Percentiles rank a stretch among this genome's conserved stretches.
These are phyloP conservation scores for Annulohypoxylon maeteangense DNA, from an alignment of 495 filamentous ascomycete genomes.

Conservation along the genomic window DNA sequence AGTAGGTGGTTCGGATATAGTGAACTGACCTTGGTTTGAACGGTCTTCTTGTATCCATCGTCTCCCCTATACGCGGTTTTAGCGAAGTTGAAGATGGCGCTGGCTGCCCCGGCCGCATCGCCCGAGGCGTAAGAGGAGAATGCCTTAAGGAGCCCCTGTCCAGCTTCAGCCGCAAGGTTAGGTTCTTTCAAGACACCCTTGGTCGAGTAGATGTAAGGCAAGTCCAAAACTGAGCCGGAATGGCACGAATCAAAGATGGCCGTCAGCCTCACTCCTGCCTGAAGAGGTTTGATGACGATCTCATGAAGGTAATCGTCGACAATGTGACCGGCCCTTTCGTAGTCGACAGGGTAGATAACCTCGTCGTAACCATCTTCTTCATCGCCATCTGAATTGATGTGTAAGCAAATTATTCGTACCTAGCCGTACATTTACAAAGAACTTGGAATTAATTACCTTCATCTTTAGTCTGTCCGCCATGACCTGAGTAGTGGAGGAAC, in stretches of 20 bases:
- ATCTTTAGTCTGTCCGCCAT: constrained; percentile 61
- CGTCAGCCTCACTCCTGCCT: constrained; percentile 88
- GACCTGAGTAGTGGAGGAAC: constrained; percentile 70
- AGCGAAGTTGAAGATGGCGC: constrained; percentile 77
- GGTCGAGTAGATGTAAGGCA: constrained; percentile 97
- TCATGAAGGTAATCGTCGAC: constrained; percentile 96
- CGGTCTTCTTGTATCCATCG: constrained; percentile 81
- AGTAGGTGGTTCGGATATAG: not conserved
- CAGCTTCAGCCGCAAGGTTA: constrained; percentile 95
- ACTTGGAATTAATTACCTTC: constrained; percentile 18
- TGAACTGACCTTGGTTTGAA: constrained; percentile 72
- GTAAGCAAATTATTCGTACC: not conserved
- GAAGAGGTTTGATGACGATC: constrained; percentile 84
- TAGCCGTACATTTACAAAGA: not conserved
- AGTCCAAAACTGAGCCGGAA: constrained; percentile 93
- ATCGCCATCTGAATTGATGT: constrained; percentile 59
- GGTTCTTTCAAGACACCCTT: constrained; percentile 97
- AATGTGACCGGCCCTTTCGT: constrained; percentile 86
- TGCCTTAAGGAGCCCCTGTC: constrained; percentile 85
- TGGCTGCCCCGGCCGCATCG: constrained; percentile 81
- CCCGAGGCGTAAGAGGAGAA: constrained; percentile 85
- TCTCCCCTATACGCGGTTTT: constrained; percentile 90
- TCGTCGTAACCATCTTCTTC: constrained; percentile 96
- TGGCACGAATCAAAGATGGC: constrained; percentile 99
- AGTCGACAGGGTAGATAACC: constrained; percentile 97